A percentile compares a stretch with the other conserved stretches of the same genome.
Conservation (phyloP, 257 asterid genomes). For the Salvia splendens region DNA sequence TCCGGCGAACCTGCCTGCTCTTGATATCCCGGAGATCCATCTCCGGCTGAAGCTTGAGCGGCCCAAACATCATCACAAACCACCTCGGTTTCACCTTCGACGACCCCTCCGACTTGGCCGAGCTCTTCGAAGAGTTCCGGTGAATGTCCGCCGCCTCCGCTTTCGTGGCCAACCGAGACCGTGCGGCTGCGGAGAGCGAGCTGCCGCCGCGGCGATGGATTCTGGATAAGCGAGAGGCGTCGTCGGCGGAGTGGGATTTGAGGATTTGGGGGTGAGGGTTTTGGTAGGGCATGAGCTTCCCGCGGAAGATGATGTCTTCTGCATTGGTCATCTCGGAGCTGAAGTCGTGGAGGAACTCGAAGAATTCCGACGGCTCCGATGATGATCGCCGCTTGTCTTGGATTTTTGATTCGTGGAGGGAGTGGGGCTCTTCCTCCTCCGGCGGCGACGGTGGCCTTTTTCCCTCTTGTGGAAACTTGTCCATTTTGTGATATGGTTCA, state of each 20-base stretch:
- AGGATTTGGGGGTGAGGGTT: slow-evolving; percentile 21
- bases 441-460: neutral
- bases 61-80: slow-evolving; percentile 59
- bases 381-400: slow-evolving; percentile 39
- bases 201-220: slow-evolving; percentile 2
- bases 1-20: slow-evolving; percentile 57
- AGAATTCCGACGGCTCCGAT: slow-evolving; percentile 58
- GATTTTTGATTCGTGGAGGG: slow-evolving; percentile 1
- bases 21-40: slow-evolving; percentile 63
- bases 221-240: slow-evolving; percentile 25
- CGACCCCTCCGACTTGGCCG: slow-evolving; percentile 30
- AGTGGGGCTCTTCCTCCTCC: slow-evolving; percentile 40
- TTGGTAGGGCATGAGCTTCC: slow-evolving; percentile 52
- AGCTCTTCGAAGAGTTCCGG: slow-evolving; percentile 37
- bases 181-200: slow-evolving; percentile 18
- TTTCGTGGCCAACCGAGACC: neutral
- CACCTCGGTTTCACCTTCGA: slow-evolving; percentile 39
- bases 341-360: slow-evolving; percentile 55
- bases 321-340: slow-evolving; percentile 54
- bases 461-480: slow-evolving; percentile 6
- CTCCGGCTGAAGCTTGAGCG: slow-evolving; percentile 49
- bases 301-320: slow-evolving; percentile 63
- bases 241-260: slow-evolving; percentile 41
- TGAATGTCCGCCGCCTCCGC: slow-evolving; percentile 21
- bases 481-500: slow-evolving; percentile 28